Evolutionary conservation across 139 green algal genomes (phyloP), one percentile per base, ranked within the genome.

Genomic region (Eudorina sp.): DNA sequence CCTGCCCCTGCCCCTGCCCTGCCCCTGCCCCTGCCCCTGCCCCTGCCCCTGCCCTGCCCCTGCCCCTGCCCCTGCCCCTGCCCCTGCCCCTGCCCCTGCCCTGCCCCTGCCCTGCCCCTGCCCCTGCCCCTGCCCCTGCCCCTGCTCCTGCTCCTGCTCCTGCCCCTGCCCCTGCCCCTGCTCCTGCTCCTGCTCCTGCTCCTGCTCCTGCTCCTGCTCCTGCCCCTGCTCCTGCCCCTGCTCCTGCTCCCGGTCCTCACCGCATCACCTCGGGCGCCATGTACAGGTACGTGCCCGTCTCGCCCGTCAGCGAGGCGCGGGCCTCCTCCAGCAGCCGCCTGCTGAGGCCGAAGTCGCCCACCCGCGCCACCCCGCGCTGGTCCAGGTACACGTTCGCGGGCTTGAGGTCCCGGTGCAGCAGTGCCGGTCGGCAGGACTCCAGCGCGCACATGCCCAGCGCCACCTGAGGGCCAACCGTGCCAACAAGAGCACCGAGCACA

Each of bases 231-330:
- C n/a, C n/a, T n/a, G n/a, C n/a, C n/a, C n/a, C n/a, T n/a, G n/a
- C 51, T 73, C 16, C 64, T 27, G 16, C 38, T 3, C 64, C 27
- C 64, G 34, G 25, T 41, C 27, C 88, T 53, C 82, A 93, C 90
- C 90, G 60, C 79, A 98, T 93, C 72, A 97, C 94, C 88, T 98
- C 96, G 4, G 96, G 96, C 4, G 92, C 91, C 96, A 98, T 98
- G 92, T 98, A 98, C 69, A 96, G 58, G 84, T 98, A 98, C 3
- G 93, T 97, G 41, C 96, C 96, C 0, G 96, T 98, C 92, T 98
- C 96, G 1, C 94, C 94, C 1, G 96, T 98, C 19, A 98, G 87
- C 9, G 68, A 77, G 25, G 78, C 72, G 9, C 62, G 62, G 5
- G 53, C 62, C 84, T 88, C 84, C 23, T 70, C 79, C 60, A 87